Evolutionary conservation across 1,284 basidiomycete genomes (phyloP).

Genomic region (Rugosomyces carneus): DNA sequence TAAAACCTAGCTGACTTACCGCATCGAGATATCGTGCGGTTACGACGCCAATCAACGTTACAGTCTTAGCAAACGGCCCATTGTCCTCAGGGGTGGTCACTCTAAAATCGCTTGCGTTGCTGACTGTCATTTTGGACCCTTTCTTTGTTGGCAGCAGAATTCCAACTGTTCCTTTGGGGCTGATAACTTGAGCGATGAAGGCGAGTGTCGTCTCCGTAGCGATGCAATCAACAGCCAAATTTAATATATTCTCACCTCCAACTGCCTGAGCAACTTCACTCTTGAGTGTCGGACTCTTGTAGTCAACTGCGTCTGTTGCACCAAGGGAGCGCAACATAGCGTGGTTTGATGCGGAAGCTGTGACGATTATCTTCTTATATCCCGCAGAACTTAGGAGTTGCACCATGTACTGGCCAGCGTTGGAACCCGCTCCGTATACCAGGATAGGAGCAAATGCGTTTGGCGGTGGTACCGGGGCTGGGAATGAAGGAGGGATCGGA

Average conservation of each 20-base stretch:
- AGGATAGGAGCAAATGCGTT: constrained; percentile 34
- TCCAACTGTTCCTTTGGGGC: constrained; percentile 32
- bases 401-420: constrained; percentile 47
- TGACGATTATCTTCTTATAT: constrained; percentile 45
- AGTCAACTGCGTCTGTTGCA: constrained; percentile 45
- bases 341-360: constrained; percentile 45
- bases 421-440: constrained; percentile 51
- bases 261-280: constrained; percentile 33
- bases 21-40: constrained; percentile 38
- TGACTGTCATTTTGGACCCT: constrained; percentile 20
- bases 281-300: constrained; percentile 35
- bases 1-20: constrained; percentile 22
- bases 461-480: constrained; percentile 26
- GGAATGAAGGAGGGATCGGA: constrained; percentile 34
- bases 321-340: constrained; percentile 41
- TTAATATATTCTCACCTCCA: constrained; percentile 32
- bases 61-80: constrained; percentile 29
- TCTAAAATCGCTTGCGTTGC: constrained; percentile 25
- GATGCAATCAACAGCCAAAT: constrained; percentile 39
- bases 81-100: constrained; percentile 27
- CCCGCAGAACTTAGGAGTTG: constrained; percentile 50
- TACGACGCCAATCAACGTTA: constrained; percentile 31
- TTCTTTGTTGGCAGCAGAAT: constrained; percentile 41
- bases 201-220: constrained; percentile 32
- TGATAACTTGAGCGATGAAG: constrained; percentile 31